Percentiles rank a stretch among this genome's conserved stretches.
These are phyloP conservation scores for Cucurbitaria berberidis DNA, from an alignment of 2,329 filamentous ascomycete genomes.

Conservation along the genomic window DNA sequence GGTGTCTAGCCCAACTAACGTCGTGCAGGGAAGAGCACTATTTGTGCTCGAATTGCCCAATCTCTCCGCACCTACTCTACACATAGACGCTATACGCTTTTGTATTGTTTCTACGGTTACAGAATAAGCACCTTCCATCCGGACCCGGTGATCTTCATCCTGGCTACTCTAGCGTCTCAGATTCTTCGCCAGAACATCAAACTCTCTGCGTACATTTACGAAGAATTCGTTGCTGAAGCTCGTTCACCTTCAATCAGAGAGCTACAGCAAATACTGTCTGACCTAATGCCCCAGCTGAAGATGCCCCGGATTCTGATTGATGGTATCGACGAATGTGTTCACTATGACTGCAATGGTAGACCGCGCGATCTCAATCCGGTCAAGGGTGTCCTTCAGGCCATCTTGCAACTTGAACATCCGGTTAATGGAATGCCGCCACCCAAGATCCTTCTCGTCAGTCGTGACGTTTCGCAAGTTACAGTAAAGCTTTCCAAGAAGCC, in stretches of 20 bases:
- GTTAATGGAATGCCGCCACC: not conserved
- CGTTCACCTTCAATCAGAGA: not conserved
- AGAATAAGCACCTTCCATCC: not conserved
- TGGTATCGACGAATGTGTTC: slow-evolving; percentile 3
- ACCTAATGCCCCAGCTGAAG: not conserved
- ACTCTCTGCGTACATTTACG: slow-evolving; percentile 7
- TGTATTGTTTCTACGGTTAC: slow-evolving; percentile 10
- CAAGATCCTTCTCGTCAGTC: slow-evolving; percentile 1
- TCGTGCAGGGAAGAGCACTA: not conserved
- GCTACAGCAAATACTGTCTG: not conserved
- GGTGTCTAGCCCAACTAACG: not conserved
- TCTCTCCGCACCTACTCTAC: slow-evolving; percentile 1
- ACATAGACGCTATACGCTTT: not conserved
- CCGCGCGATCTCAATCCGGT: not conserved
- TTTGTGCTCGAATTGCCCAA: not conserved
- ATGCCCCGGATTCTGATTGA: slow-evolving; percentile 4
- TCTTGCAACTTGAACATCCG: not conserved
- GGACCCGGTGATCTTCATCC: slow-evolving; percentile 2
- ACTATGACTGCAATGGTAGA: not conserved
- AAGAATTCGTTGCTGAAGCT: slow-evolving; percentile 9
- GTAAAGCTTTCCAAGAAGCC: not conserved
- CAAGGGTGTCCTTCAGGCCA: not conserved
- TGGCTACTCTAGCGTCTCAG: slow-evolving; percentile 6
- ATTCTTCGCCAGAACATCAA: slow-evolving; percentile 4
- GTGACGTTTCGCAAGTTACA: not conserved